Percentiles rank a stretch among this genome's conserved stretches.
Conservation (phyloP, 495 filamentous ascomycete genomes). For the Aspergillus leporis region DNA sequence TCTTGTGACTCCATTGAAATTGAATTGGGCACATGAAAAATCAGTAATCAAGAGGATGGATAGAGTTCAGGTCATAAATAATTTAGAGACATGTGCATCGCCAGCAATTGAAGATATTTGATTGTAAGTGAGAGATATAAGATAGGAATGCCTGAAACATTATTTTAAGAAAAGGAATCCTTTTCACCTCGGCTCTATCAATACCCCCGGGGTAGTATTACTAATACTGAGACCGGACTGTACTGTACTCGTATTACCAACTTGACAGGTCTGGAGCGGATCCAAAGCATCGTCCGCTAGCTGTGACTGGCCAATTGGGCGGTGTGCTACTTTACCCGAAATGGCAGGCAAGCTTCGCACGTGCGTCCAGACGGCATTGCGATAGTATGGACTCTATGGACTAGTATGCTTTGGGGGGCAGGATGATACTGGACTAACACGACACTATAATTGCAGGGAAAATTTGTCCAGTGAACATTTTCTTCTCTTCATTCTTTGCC, state of each 20-base stretch:
- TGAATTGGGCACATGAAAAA: neutral
- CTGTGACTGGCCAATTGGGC: neutral
- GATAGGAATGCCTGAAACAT: neutral
- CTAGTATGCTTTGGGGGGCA: neutral
- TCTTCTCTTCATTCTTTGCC: neutral
- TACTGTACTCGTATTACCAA: no score
- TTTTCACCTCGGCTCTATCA: no score
- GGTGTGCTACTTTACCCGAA: neutral
- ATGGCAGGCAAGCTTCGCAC: conserved; percentile 11
- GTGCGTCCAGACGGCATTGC: conserved; percentile 13
- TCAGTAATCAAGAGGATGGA: neutral
- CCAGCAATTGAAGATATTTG: neutral
- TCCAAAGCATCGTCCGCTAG: neutral
- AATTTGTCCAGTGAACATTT: neutral
- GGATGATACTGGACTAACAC: neutral
- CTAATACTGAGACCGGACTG: no score
- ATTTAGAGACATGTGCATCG: neutral
- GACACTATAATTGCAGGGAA: conserved; percentile 1
- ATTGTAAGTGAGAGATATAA: neutral
- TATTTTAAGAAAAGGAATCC: neutral
- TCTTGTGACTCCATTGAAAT: conserved; percentile 7
- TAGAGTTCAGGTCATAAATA: neutral
- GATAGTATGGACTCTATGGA: conserved; percentile 1
- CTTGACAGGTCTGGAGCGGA: neutral
- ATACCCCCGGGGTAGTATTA: no score